Evolutionary conservation across 148 eudicot species (phyloP).

Genomic region (Rheum nobile): DNA sequence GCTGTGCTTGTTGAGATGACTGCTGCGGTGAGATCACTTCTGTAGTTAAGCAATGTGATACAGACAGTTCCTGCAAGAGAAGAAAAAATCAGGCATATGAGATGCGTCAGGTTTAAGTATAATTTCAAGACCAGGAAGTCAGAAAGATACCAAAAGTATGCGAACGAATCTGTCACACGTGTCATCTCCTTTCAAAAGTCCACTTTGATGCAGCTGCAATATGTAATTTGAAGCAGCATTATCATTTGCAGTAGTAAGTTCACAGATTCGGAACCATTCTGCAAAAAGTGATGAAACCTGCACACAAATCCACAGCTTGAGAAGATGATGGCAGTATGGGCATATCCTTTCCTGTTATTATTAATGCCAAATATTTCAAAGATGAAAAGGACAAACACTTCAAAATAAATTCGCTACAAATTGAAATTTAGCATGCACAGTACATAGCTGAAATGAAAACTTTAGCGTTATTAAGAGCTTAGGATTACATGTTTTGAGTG

Average conservation of each 20-base stretch:
- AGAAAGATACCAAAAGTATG: constrained; percentile 41
- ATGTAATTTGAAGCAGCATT: constrained; percentile 39
- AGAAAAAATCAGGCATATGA: background rate
- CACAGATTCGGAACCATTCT: constrained; percentile 70
- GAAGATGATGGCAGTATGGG: constrained; percentile 1
- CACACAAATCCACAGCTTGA: constrained; percentile 9
- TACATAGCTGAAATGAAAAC: background rate
- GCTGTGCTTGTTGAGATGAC: constrained; percentile 53
- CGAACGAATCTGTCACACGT: constrained; percentile 72
- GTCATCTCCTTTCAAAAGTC: constrained; percentile 84
- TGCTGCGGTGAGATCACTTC: constrained; percentile 51
- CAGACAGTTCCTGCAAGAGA: constrained; percentile 65
- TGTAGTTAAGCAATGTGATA: constrained; percentile 63
- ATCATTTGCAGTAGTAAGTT: constrained; percentile 69
- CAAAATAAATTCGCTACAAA: background rate
- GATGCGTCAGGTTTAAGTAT: background rate
- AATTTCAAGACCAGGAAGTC: background rate
- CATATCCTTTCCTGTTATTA: background rate
- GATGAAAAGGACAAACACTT: background rate
- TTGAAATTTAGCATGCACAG: background rate
- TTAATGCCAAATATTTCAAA: background rate
- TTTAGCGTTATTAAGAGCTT: background rate
- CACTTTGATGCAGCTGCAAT: constrained; percentile 57
- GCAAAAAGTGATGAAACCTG: constrained; percentile 67
- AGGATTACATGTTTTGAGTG: too few species aligned